These are phyloP conservation scores for Hanseniaspora lachancei DNA, from an alignment of 805 yeast species.

Conservation along the genomic window DNA sequence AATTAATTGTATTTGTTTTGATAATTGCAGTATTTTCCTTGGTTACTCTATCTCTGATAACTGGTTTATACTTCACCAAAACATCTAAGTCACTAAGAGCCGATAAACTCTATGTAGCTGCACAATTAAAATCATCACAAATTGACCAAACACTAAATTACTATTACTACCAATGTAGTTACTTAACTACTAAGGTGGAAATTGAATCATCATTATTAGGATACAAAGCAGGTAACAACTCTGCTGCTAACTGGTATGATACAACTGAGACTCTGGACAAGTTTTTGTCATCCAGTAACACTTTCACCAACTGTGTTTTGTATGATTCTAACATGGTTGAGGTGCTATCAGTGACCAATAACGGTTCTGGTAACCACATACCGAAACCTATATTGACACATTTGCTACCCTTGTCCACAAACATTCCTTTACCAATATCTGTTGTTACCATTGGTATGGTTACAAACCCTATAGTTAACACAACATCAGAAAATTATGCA, in stretches of 20 bases:
- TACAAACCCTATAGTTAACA: constrained; percentile 52
- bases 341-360: constrained; percentile 35
- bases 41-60: constrained; percentile 57
- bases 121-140: constrained; percentile 71
- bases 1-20: constrained; percentile 57
- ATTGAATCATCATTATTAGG: constrained; percentile 47
- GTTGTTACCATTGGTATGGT: constrained; percentile 36
- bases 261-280: constrained; percentile 41
- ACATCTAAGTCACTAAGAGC: constrained; percentile 50
- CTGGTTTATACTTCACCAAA: constrained; percentile 59
- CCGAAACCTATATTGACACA: constrained; percentile 26
- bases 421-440: constrained; percentile 35
- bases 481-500: constrained; percentile 16
- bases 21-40: constrained; percentile 58
- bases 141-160: constrained; percentile 52
- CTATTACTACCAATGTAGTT: constrained; percentile 54
- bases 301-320: constrained; percentile 49
- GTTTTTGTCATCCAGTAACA: constrained; percentile 49
- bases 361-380: constrained; percentile 28
- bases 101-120: constrained; percentile 61
- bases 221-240: constrained; percentile 60
- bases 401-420: constrained; percentile 40
- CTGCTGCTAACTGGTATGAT: constrained; percentile 35
- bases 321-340: constrained; percentile 47
- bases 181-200: constrained; percentile 49